Percentiles rank a stretch among this genome's conserved stretches.
Conservation (phyloP, 2,329 filamentous ascomycete genomes). For the Penicillium sp. region DNA sequence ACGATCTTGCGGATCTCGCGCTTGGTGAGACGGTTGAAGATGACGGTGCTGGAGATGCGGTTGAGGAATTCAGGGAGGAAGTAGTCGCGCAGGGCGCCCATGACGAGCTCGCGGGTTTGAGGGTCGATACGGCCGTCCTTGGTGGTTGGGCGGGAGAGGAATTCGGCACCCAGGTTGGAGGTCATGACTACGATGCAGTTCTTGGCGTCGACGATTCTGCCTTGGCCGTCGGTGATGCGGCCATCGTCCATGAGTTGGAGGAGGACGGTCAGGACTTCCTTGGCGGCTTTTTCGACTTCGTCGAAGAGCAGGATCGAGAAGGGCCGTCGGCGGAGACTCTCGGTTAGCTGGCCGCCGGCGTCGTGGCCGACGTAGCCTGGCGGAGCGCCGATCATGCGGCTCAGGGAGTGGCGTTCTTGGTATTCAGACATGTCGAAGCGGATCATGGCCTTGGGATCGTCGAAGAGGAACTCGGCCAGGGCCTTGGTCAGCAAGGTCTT, state of each 20-base stretch:
- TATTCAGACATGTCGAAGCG: slow-evolving; percentile 99
- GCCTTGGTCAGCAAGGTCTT: slow-evolving; percentile 97
- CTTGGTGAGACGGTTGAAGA: slow-evolving; percentile 92
- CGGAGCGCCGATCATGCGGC: slow-evolving; percentile 93
- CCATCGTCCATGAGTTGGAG: slow-evolving; percentile 99
- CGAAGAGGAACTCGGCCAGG: slow-evolving; percentile 93
- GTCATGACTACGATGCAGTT: slow-evolving; percentile 99
- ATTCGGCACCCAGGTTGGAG: slow-evolving; percentile 91
- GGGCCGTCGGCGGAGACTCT: slow-evolving; percentile 82
- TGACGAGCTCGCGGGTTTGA: slow-evolving; percentile 78
- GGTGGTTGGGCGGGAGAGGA: slow-evolving; percentile 65
- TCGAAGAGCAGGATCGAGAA: slow-evolving; percentile 98
- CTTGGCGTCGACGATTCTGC: slow-evolving; percentile 82
- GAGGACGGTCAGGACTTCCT: slow-evolving; percentile 94
- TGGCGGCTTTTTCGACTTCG: slow-evolving; percentile 98
- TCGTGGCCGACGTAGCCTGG: slow-evolving; percentile 97
- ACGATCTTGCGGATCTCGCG: slow-evolving; percentile 91
- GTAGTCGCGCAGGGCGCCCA: slow-evolving; percentile 82
- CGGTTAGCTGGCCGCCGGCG: slow-evolving; percentile 87
- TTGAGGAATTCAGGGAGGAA: slow-evolving; percentile 98
- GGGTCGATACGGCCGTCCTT: slow-evolving; percentile 78
- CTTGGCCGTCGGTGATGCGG: slow-evolving; percentile 95
- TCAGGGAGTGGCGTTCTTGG: slow-evolving; percentile 89
- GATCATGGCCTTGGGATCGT: slow-evolving; percentile 95
- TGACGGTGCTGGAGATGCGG: slow-evolving; percentile 89